Conservation (phyloP, 2,329 filamentous ascomycete species). For the Phialophora tarda region DNA sequence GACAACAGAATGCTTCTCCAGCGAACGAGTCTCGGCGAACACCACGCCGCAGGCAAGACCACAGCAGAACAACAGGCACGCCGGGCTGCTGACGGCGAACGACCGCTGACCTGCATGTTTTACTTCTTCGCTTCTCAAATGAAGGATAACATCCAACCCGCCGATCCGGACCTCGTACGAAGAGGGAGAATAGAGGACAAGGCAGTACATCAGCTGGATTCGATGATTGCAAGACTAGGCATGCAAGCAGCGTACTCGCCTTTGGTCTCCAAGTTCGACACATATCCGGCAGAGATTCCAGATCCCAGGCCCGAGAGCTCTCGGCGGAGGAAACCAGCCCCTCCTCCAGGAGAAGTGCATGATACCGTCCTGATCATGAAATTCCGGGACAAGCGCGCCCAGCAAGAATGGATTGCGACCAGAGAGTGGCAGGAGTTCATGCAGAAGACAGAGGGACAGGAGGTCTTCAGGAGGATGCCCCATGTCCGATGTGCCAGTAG, state of each 20-base stretch:
- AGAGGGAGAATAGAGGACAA: constrained; percentile 23
- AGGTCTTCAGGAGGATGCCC: constrained; percentile 40
- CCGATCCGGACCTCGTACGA: constrained; percentile 31
- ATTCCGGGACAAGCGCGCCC: constrained; percentile 39
- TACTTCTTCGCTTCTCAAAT: constrained; percentile 43
- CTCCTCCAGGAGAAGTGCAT: constrained; percentile 39
- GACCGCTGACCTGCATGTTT: constrained; percentile 41
- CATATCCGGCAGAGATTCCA: constrained; percentile 40
- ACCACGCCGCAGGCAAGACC: constrained; percentile 16
- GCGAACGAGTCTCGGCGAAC: constrained; percentile 18
- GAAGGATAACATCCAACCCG: constrained; percentile 38
- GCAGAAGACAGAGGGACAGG: constrained; percentile 39
- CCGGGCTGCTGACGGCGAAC: constrained; percentile 22
- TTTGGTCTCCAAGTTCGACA: constrained; percentile 40
- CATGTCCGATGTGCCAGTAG: constrained; percentile 43
- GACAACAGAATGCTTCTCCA: constrained; percentile 21
- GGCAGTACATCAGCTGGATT: constrained; percentile 39
- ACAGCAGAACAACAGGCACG: constrained; percentile 2
- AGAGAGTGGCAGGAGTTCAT: constrained; percentile 42
- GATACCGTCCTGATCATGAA: constrained; percentile 42
- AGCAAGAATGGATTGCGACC: constrained; percentile 40
- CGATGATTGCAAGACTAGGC: constrained; percentile 39
- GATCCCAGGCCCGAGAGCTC: constrained; percentile 22
- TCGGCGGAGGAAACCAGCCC: constrained; percentile 23
- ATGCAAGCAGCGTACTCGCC: constrained; percentile 40